phyloP scores from a whole-genome alignment of 1,284 basidiomycete genomes.

The Ceratobasidium sp. region DNA sequence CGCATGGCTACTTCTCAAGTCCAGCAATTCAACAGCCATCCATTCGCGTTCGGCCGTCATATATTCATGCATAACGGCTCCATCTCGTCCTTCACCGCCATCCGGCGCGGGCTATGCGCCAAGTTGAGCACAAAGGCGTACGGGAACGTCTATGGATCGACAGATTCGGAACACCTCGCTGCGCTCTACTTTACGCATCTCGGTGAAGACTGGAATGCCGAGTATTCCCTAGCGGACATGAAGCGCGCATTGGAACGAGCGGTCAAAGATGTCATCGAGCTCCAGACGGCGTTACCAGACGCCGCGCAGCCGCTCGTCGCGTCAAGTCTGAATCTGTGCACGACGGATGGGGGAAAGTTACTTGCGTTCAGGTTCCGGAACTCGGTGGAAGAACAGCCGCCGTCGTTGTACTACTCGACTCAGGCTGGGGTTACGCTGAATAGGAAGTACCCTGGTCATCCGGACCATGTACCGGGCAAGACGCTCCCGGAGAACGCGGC shows the following conservation, averaged over 20 bases:
- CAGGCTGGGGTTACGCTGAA: constrained; percentile 59
- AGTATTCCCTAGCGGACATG: constrained; percentile 56
- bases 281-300: constrained; percentile 52
- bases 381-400: constrained; percentile 57
- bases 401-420: constrained; percentile 59
- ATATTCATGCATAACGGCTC: constrained; percentile 61
- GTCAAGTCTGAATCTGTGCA: constrained; percentile 55
- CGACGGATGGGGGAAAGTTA: constrained; percentile 57
- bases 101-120: constrained; percentile 51
- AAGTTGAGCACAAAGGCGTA: constrained; percentile 54
- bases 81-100: constrained; percentile 55
- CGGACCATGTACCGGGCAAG: constrained; percentile 50
- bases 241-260: constrained; percentile 55
- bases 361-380: constrained; percentile 58
- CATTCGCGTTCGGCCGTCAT: constrained; percentile 59
- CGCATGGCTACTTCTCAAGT: constrained; percentile 55
- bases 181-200: constrained; percentile 59
- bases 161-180: constrained; percentile 60
- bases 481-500: neutral
- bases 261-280: constrained; percentile 53
- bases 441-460: constrained; percentile 59
- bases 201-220: constrained; percentile 54
- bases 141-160: constrained; percentile 57
- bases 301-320: constrained; percentile 43
- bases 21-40: constrained; percentile 58